Evolutionary conservation across 352 stramenopile genomes (phyloP).

Genomic region (Pythium plurisporium): DNA sequence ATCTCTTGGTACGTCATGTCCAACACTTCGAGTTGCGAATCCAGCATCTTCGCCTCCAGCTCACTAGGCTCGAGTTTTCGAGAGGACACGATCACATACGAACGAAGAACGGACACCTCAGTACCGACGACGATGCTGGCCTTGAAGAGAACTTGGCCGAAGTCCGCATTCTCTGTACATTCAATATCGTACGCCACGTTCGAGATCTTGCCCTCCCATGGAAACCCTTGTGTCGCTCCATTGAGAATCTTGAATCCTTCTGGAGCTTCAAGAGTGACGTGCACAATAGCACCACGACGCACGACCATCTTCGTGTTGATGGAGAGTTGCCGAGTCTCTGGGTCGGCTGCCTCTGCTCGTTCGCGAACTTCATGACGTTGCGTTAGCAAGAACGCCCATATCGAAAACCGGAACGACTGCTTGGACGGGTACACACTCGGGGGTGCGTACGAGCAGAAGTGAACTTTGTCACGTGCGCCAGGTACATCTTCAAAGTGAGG

Average conservation of each 20-base stretch:
- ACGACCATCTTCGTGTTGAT: slow-evolving; percentile 64
- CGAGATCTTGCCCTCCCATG: slow-evolving; percentile 67
- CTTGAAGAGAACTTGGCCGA: slow-evolving; percentile 70
- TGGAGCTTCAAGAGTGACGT: slow-evolving; percentile 65
- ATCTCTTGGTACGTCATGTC: slow-evolving; percentile 76
- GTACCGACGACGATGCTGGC: slow-evolving; percentile 65
- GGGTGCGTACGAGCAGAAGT: slow-evolving; percentile 73
- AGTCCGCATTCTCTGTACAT: slow-evolving; percentile 42
- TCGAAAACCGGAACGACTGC: slow-evolving; percentile 63
- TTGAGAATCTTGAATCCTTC: slow-evolving; percentile 60
- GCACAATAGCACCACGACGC: slow-evolving; percentile 65
- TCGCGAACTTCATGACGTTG: slow-evolving; percentile 70
- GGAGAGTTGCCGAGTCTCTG: slow-evolving; percentile 37
- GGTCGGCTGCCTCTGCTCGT: slow-evolving; percentile 33
- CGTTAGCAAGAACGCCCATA: slow-evolving; percentile 73
- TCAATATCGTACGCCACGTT: slow-evolving; percentile 56
- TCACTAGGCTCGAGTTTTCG: slow-evolving; percentile 33
- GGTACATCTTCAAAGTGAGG: slow-evolving; percentile 40
- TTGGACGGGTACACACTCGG: slow-evolving; percentile 47
- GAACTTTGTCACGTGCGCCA: slow-evolving; percentile 57
- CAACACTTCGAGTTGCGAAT: slow-evolving; percentile 66
- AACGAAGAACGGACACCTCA: slow-evolving; percentile 61
- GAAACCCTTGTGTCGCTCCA: slow-evolving; percentile 57
- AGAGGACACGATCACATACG: slow-evolving; percentile 64
- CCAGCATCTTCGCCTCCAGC: slow-evolving; percentile 45